Evolutionary conservation across 2,329 filamentous ascomycete genomes (phyloP).

Genomic region (Colletotrichum nymphaeae): DNA sequence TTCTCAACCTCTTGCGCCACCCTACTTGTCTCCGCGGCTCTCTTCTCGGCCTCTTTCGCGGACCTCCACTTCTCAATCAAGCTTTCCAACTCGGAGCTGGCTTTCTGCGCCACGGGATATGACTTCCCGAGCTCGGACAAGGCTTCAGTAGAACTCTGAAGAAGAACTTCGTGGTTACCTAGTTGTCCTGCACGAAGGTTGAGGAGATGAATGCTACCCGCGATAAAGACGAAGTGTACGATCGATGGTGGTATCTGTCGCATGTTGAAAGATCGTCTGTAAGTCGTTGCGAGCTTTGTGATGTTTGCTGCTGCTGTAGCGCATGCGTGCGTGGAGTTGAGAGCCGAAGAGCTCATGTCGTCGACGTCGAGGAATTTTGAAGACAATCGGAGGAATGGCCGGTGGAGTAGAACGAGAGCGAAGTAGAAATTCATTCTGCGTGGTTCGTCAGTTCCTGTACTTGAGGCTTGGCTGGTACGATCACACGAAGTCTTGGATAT

Average conservation of each 20-base stretch:
- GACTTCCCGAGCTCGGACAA: conserved; percentile 5
- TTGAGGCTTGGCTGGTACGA: too few relatives aligned
- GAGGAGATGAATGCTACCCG: conserved; percentile 16
- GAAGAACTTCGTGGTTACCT: neutral
- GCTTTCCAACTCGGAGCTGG: neutral
- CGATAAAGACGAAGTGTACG: conserved; percentile 21
- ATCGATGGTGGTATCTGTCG: conserved; percentile 14
- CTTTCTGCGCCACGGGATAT: conserved; percentile 5
- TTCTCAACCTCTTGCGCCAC: neutral
- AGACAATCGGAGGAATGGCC: conserved; percentile 9
- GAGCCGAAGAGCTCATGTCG: too few relatives aligned
- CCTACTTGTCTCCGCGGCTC: neutral
- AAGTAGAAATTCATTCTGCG: conserved; percentile 23
- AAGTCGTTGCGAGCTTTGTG: neutral
- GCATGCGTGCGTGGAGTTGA: neutral
- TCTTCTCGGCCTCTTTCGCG: neutral
- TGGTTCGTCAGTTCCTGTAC: neutral
- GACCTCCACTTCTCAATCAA: conserved; percentile 3
- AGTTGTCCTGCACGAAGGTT: neutral
- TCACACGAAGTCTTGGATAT: too few relatives aligned
- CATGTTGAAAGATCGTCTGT: conserved; percentile 2
- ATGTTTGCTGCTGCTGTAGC: conserved; percentile 10
- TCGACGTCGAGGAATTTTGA: neutral
- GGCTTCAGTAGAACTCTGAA: conserved; percentile 4
- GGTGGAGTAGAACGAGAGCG: conserved; percentile 15